These are phyloP conservation scores for Candida qinlingensis DNA, from an alignment of 805 yeast species.

Conservation along the genomic window DNA sequence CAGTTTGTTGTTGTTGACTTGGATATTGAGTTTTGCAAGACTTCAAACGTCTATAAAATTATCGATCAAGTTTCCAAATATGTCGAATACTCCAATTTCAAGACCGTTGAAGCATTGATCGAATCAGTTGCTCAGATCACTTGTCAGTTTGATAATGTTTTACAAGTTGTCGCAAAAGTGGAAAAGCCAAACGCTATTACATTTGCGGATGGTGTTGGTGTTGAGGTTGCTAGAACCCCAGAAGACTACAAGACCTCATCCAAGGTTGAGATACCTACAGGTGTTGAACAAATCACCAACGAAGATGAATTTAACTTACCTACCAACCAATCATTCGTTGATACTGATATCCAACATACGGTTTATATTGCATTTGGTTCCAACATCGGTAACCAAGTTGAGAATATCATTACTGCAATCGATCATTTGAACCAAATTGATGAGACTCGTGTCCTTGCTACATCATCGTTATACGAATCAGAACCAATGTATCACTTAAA, in stretches of 20 bases:
- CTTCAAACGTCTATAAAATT: conserved; percentile 29
- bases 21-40: conserved; percentile 36
- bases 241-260: conserved; percentile 31
- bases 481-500: conserved; percentile 88
- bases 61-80: conserved; percentile 48
- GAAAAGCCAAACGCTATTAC: conserved; percentile 87
- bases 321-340: not conserved
- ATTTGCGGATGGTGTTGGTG: conserved; percentile 87
- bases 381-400: conserved; percentile 68
- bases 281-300: not conserved
- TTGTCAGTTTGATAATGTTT: conserved; percentile 34
- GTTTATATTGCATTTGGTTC: conserved; percentile 88
- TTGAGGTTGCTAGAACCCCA: conserved; percentile 50
- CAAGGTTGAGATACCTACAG: conserved; percentile 10
- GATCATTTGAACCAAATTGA: conserved; percentile 34
- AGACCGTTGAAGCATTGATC: conserved; percentile 91
- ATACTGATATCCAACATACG: conserved; percentile 31
- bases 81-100: conserved; percentile 76
- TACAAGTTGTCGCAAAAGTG: conserved; percentile 51
- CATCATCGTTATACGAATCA: conserved; percentile 80
- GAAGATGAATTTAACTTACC: conserved; percentile 14
- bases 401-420: conserved; percentile 55
- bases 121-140: conserved; percentile 60
- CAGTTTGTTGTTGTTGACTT: conserved; percentile 68
- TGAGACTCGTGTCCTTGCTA: conserved; percentile 38